Base-by-base conservation (phyloP, 352 stramenopile genomes). In the Phytophthora megakarya region DNA sequence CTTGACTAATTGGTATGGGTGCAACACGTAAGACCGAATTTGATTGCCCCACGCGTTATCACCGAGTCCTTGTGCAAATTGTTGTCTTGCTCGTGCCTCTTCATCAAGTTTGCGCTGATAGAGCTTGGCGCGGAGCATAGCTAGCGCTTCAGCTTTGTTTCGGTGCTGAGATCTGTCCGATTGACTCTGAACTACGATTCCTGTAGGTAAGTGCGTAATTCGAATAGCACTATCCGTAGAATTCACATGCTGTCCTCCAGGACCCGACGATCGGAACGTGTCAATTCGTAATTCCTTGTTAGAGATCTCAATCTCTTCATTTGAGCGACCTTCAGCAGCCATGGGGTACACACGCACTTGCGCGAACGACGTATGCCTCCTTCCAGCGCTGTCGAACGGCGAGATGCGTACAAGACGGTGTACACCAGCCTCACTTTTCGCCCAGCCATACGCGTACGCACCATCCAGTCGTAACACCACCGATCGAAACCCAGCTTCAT, bases 1-100 rank as follows among this genome's bases (percentile, higher is more conserved):
- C 62, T 99, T 99, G 35, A 99, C 93, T 73, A 99, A 87, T 70
- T 98, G 98, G 82, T 99, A 99, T 15, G 97, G 97, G 65, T 99
- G 95, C 69, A 99, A 70, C 48, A 97, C 83, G 73, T 99, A 99
- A 73, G 97, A 98, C 9, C 97, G 92, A 70, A 99, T 99, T 81
- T 99, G 61, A 42, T 58, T 91, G 39, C 85, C 85, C 81, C 81
- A 92, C 0, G 77, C 76, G 43, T 94, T 94, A 18, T 94, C 85
- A 21, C 83, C 85, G 5, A 94, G 75, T 3, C 76, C 80, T 51
- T 88, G 73, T 7, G 81, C 79, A 26, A 86, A 87, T 53, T 80
- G 25, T n/a, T 86, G 82, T 45, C 73, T 80, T 16, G 54, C 57
- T 28, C 45, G 47, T 10, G 68, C 84, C 30, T 87, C 67, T 23